Evolutionary conservation across 495 filamentous ascomycete species (phyloP), one percentile per base, ranked within the genome.

Genomic region (Lasiosphaeria ovina): DNA sequence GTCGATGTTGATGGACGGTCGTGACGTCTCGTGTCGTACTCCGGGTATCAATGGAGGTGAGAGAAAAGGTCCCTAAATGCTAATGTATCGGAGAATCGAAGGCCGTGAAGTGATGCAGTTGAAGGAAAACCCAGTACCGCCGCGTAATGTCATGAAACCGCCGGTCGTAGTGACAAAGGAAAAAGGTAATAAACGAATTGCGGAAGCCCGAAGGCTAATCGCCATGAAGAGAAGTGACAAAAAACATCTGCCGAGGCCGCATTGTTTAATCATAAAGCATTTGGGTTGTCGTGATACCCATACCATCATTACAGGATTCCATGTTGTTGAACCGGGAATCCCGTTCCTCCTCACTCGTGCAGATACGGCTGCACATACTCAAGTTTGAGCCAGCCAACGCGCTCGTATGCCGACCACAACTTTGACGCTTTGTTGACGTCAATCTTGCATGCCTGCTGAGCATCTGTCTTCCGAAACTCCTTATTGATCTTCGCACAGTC

Each of bases 371-470:
- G 66, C 64, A 93, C 86, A 75, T 79, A 83, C 48, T 83, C 72
- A 11, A 78, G 75, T 36, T 90, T 81, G 65, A 97, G 88, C 91
- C 93, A 97, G 56, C 91, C 91, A 52, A 96, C 90, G 54, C 87
- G 87, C 24, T 97, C 89, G 69, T 90, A 98, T 34, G 91, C 92
- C 47, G 87, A 86, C 92, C 92, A 97, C 54, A 98, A 82, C 73
- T 94, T 95, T 66, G 91, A 96, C 34, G 94, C 92, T 81, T 98
- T 98, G 79, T 97, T 97, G 73, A 97, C 94, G 71, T 98, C 94
- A 61, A 97, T 97, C 80, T 95, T 95, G 84, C 92, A 96, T 33
- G 91, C 91, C 72, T 96, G 91, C 73, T 98, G 94, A 36, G 92
- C 90, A 72, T 97, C 90, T n/a, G 94, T 97, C 84, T 97, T 98